Evolutionary conservation across 2,329 filamentous ascomycete genomes (phyloP).

Genomic region (Fusarium austroafricanum): DNA sequence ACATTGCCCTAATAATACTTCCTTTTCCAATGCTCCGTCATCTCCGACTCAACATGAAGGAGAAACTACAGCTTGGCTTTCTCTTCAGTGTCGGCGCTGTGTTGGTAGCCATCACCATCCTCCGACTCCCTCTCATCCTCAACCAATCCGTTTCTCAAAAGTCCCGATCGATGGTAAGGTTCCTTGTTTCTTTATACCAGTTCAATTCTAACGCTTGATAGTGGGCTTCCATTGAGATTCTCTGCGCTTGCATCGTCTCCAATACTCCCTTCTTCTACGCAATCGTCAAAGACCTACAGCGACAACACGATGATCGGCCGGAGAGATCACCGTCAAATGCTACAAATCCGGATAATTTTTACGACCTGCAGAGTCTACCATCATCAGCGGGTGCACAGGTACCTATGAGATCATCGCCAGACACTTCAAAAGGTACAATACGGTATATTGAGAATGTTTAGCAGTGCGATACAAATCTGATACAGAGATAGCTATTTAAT

Average conservation of each 20-base stretch:
- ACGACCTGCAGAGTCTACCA: slow-evolving; percentile 28
- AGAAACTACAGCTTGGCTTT: slow-evolving; percentile 39
- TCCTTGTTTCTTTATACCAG: too few species aligned
- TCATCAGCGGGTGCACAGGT: slow-evolving; percentile 10
- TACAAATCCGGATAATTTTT: slow-evolving; percentile 17
- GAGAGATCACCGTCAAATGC: slow-evolving; percentile 23
- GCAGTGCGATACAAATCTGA: not conserved
- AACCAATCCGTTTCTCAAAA: slow-evolving; percentile 46
- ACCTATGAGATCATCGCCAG: not conserved
- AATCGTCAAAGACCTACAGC: slow-evolving; percentile 43
- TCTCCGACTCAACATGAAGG: slow-evolving; percentile 31
- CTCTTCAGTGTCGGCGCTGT: slow-evolving; percentile 47
- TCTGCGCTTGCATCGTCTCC: slow-evolving; percentile 49
- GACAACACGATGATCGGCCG: slow-evolving; percentile 41
- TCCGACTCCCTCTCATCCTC: slow-evolving; percentile 48
- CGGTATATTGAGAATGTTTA: slow-evolving; percentile 16
- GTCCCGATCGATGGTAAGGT: slow-evolving; percentile 46
- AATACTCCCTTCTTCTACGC: slow-evolving; percentile 50
- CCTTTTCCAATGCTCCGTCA: slow-evolving; percentile 48
- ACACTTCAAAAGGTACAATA: slow-evolving; percentile 9
- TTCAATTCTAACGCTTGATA: not conserved
- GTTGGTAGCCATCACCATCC: slow-evolving; percentile 46
- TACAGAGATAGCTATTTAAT: not conserved
- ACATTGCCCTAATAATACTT: slow-evolving; percentile 47
- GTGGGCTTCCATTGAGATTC: slow-evolving; percentile 51